Percentiles rank a stretch among this genome's conserved stretches.
Evolutionary conservation across 2,329 filamentous ascomycete genomes (phyloP).

Genomic region (Fusarium floridanum): DNA sequence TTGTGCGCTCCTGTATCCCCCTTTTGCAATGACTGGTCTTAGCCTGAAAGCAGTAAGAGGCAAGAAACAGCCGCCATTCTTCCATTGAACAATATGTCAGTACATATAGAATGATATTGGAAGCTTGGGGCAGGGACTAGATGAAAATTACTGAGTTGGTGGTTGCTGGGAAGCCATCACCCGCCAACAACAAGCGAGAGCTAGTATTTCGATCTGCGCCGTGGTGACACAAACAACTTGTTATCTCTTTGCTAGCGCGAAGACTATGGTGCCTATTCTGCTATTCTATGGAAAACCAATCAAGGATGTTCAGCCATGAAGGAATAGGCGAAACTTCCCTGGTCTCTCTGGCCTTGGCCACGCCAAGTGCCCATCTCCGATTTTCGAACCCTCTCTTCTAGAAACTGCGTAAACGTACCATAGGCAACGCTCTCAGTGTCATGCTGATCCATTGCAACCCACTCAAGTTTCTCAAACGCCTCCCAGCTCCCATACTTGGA

Average conservation of each 20-base stretch:
- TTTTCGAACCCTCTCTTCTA: constrained; percentile 7
- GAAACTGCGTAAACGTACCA: constrained; percentile 25
- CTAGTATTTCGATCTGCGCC: too few species aligned
- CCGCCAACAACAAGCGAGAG: too few species aligned
- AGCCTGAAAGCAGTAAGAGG: too few species aligned
- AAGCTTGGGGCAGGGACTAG: too few species aligned
- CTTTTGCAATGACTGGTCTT: neutral
- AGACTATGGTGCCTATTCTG: too few species aligned
- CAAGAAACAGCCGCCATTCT: too few species aligned
- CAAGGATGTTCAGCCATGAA: neutral
- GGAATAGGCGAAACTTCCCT: constrained; percentile 15
- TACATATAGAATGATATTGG: too few species aligned
- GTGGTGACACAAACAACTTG: too few species aligned
- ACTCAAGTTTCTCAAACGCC: constrained; percentile 29
- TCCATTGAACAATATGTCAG: too few species aligned
- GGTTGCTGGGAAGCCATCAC: too few species aligned
- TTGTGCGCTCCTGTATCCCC: neutral
- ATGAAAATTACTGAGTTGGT: too few species aligned
- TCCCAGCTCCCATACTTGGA: constrained; percentile 34
- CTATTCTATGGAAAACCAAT: neutral
- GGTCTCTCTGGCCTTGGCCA: neutral
- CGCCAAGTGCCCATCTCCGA: neutral
- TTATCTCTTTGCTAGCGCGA: too few species aligned
- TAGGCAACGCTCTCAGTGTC: constrained; percentile 1
- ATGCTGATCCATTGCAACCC: constrained; percentile 13